Evolutionary conservation across 2,329 filamentous ascomycete genomes (phyloP).

Genomic region (Colletotrichum caudatum): DNA sequence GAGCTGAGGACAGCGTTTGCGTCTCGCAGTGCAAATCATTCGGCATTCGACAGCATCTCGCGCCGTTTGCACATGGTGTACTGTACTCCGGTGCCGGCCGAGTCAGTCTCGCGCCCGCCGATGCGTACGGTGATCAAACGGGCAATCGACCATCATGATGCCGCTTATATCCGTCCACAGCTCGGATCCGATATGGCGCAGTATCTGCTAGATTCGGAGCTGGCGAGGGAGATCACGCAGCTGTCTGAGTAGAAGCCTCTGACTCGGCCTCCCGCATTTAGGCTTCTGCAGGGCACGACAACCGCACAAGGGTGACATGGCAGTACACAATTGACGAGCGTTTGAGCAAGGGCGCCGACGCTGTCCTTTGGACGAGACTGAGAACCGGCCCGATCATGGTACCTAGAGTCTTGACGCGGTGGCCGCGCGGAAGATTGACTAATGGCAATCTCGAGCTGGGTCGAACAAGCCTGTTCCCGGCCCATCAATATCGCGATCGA

Average conservation of each 20-base stretch:
- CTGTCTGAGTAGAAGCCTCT: background rate
- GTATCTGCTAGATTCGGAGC: conserved; percentile 3
- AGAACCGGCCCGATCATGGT: background rate
- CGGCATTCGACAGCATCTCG: background rate
- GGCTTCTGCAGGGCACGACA: conserved; percentile 15
- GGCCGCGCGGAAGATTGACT: background rate
- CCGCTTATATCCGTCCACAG: conserved; percentile 14
- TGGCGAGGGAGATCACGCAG: conserved; percentile 12
- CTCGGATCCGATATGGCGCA: conserved; percentile 33
- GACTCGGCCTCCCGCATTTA: conserved; percentile 17
- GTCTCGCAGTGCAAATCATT: background rate
- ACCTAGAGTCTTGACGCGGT: background rate
- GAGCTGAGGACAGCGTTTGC: background rate
- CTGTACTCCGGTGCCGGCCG: conserved; percentile 6
- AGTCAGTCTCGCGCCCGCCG: conserved; percentile 24
- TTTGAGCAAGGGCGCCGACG: background rate
- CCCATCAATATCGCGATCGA: background rate
- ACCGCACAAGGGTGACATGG: background rate
- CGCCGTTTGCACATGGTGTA: conserved; percentile 11
- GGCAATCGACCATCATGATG: conserved; percentile 19
- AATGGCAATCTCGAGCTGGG: background rate
- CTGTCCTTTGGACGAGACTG: background rate
- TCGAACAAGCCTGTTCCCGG: background rate
- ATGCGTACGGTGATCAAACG: conserved; percentile 34
- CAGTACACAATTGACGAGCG: background rate